Percentiles rank a stretch among this genome's conserved stretches.
phyloP scores from a whole-genome alignment of 148 eudicot genomes.

The Linanthus parryae region DNA sequence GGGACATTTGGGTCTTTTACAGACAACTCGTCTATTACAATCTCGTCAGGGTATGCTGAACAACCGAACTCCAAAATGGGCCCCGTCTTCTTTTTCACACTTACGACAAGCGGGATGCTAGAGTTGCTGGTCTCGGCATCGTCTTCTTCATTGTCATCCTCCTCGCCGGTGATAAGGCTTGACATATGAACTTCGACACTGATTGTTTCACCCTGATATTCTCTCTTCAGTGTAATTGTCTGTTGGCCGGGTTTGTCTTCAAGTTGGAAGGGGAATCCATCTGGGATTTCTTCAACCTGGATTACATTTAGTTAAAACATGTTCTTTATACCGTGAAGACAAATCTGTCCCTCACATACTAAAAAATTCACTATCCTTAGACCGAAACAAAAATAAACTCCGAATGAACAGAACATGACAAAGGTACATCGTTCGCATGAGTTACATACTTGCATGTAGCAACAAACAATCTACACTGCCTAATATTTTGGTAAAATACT shows the following conservation, averaged over 20 bases:
- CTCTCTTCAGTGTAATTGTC: conserved; percentile 39
- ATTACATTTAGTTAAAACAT: conserved; percentile 1
- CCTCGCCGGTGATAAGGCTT: conserved; percentile 32
- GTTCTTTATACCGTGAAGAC: neutral
- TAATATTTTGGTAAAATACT: no score
- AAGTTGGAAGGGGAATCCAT: conserved; percentile 37
- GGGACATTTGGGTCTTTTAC: conserved; percentile 30
- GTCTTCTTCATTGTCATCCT: conserved; percentile 19
- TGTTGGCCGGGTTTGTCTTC: conserved; percentile 46
- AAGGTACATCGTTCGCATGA: no score
- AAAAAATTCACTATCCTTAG: neutral
- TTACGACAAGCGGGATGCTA: conserved; percentile 34
- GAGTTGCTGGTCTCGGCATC: conserved; percentile 17
- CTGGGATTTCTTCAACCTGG: conserved; percentile 34
- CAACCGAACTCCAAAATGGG: conserved; percentile 41
- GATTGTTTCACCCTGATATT: conserved; percentile 43
- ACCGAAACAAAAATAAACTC: no score
- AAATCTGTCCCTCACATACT: neutral
- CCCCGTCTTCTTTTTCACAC: conserved; percentile 31
- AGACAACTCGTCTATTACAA: conserved; percentile 36
- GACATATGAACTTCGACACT: conserved; percentile 53
- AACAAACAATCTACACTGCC: no score
- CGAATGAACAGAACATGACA: no score
- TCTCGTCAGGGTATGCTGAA: conserved; percentile 46
- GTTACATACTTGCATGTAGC: no score